Base-by-base conservation (phyloP, 192 early-diverging fungal genomes). In the Radiomyces spectabilis region DNA sequence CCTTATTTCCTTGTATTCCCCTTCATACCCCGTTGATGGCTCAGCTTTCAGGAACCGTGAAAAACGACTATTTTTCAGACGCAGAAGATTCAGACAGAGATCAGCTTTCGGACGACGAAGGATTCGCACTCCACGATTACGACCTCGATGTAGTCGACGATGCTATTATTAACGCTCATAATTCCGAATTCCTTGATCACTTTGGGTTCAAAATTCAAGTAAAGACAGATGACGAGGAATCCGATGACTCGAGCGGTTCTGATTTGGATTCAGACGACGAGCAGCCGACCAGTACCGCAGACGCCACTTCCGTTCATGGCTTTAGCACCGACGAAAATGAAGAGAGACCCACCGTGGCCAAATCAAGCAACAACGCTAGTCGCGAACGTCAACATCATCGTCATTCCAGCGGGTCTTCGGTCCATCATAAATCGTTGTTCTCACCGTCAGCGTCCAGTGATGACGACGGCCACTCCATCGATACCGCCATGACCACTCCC, bases 181-280 rank as follows among this genome's bases (percentile, higher is more conserved):
- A 48, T 18, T 33, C 21, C 19, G 60, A 55, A 9, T 62, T 40
- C 16, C 19, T 34, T 32, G 60, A 62, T 35, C 60, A 62, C 27
- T 62, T 62, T 55, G 60, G 60, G 0, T 62, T 62, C 44, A 53
- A 40, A 15, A 62, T 62, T 30, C 52, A 62, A 30, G 60, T 62
- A 6, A 48, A 43, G 33, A 62, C 60, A 41, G 60, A 62, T 37
- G 60, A 62, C 32, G 60, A 62, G 21, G 32, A 34, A 2, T 62
- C 60, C 1, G 60, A 62, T 12, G 43, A 44, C 8, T 48, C 60
- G 0, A 54, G 51, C 13, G 60, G 55, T 47, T 41, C 42, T 35
- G 60, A 62, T 25, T 35, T 30, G 3, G 53, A 55, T 9, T 9
- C 35, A 34, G 40, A 49, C 35, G 47, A 62, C 12, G 35, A 40